phyloP scores from a whole-genome alignment of 2,329 filamentous ascomycete species.

The Dactylella cylindrospora region DNA sequence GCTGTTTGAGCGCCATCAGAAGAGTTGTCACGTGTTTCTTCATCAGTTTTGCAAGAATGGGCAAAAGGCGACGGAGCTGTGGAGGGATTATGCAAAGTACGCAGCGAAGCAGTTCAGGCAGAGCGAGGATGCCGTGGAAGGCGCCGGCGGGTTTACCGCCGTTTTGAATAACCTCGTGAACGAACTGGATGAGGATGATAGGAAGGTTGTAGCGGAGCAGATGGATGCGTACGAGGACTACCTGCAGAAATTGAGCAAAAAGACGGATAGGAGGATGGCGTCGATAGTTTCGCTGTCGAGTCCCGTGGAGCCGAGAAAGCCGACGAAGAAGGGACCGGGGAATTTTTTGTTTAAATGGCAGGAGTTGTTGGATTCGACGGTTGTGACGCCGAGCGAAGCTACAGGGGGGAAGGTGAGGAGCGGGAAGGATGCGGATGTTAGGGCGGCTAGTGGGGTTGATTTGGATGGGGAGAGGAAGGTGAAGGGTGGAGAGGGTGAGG shows the following conservation, averaged over 20 bases:
- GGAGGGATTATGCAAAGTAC: constrained; percentile 63
- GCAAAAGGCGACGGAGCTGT: constrained; percentile 64
- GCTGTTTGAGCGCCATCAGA: constrained; percentile 66
- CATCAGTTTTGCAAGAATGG: constrained; percentile 70
- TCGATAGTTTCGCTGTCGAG: constrained; percentile 16
- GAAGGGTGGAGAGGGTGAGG: not conserved
- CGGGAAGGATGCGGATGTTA: constrained; percentile 57
- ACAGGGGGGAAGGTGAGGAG: constrained; percentile 58
- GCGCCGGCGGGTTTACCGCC: constrained; percentile 54
- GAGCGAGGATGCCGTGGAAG: constrained; percentile 48
- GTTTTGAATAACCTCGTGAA: constrained; percentile 54
- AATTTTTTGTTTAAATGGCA: constrained; percentile 74
- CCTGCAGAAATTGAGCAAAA: constrained; percentile 43
- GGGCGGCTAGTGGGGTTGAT: constrained; percentile 23
- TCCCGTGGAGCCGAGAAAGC: constrained; percentile 37
- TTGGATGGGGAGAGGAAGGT: constrained; percentile 18
- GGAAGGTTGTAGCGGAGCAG: constrained; percentile 54
- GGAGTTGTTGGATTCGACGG: constrained; percentile 67
- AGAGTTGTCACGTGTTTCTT: constrained; percentile 67
- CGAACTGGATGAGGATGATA: constrained; percentile 48
- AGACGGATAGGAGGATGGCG: constrained; percentile 46
- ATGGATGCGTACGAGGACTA: constrained; percentile 52
- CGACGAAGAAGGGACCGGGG: constrained; percentile 65
- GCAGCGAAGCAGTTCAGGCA: constrained; percentile 61
- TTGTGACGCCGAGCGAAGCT: constrained; percentile 63